Percentiles rank a stretch among this genome's conserved stretches.
Conservation (phyloP, 2,329 filamentous ascomycete species). For the Claviceps arundinis region DNA sequence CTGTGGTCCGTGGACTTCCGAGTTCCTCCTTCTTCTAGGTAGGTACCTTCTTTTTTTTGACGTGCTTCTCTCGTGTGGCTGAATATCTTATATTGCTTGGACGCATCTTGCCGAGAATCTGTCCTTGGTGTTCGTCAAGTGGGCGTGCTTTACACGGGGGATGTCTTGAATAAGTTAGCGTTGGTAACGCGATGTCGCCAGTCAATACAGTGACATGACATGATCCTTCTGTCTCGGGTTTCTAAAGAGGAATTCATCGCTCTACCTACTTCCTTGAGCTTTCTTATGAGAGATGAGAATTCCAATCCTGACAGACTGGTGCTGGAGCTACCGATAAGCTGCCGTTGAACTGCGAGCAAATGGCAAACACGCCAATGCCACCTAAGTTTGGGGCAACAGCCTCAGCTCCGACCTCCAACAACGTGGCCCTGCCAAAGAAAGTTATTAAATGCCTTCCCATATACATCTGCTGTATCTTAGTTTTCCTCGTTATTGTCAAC, state of each 20-base stretch:
- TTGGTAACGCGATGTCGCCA: neutral
- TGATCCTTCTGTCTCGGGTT: no score
- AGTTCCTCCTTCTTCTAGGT: no score
- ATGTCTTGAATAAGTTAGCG: neutral
- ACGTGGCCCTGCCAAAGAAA: constrained; percentile 30
- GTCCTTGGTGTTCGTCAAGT: neutral
- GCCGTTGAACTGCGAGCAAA: neutral
- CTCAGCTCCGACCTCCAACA: constrained; percentile 15
- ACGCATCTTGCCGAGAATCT: neutral
- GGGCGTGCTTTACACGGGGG: neutral
- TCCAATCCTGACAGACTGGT: neutral
- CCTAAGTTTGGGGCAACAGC: neutral
- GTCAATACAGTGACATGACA: neutral
- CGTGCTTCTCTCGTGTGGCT: neutral
- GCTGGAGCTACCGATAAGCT: neutral
- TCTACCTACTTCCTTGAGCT: no score
- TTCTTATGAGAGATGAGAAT: neutral
- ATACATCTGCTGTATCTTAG: constrained; percentile 28
- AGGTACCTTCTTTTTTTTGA: neutral
- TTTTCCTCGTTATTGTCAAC: constrained; percentile 16
- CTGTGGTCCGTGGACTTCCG: no score
- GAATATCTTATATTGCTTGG: neutral
- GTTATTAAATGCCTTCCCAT: constrained; percentile 33
- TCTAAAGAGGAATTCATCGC: no score
- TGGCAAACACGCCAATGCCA: neutral